phyloP scores from a whole-genome alignment of 495 filamentous ascomycete species.

The Wilcoxina mikolae region DNA sequence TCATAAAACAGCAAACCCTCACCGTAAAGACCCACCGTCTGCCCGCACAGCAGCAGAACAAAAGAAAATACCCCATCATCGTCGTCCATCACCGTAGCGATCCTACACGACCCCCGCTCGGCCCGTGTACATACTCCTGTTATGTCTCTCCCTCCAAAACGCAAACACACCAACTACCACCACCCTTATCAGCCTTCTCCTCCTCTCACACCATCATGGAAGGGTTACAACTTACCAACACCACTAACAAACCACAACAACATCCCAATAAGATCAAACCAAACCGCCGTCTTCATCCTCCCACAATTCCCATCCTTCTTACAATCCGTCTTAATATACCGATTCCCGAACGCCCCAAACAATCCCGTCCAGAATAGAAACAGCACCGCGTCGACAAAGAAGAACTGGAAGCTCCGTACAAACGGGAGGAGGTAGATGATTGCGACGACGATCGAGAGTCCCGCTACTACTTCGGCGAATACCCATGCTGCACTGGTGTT shows the following conservation, averaged over 20 bases:
- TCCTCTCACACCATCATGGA: neutral
- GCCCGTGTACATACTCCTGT: conserved; percentile 14
- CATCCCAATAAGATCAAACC: conserved; percentile 51
- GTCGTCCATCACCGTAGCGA: neutral
- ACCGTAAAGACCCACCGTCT: too few species aligned
- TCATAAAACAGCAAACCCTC: too few species aligned
- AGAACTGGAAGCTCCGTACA: conserved; percentile 35
- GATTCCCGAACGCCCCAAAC: conserved; percentile 51
- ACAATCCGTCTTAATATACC: conserved; percentile 43
- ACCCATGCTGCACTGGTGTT: conserved; percentile 42
- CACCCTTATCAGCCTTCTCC: neutral
- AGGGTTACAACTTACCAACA: conserved; percentile 15
- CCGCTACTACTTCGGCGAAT: conserved; percentile 42
- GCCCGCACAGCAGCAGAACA: too few species aligned
- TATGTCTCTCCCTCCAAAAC: conserved; percentile 20
- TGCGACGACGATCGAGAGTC: conserved; percentile 34
- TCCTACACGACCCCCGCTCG: conserved; percentile 15
- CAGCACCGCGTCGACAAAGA: conserved; percentile 43
- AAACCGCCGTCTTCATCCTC: conserved; percentile 53
- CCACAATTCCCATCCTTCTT: conserved; percentile 33
- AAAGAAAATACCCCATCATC: neutral
- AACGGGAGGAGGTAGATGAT: conserved; percentile 37
- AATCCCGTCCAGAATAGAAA: conserved; percentile 48
- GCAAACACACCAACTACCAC: conserved; percentile 14
- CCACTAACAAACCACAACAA: conserved; percentile 42